Conservation (phyloP, 768 basidiomycete genomes). For the Leucocoprinus birnbaumii region DNA sequence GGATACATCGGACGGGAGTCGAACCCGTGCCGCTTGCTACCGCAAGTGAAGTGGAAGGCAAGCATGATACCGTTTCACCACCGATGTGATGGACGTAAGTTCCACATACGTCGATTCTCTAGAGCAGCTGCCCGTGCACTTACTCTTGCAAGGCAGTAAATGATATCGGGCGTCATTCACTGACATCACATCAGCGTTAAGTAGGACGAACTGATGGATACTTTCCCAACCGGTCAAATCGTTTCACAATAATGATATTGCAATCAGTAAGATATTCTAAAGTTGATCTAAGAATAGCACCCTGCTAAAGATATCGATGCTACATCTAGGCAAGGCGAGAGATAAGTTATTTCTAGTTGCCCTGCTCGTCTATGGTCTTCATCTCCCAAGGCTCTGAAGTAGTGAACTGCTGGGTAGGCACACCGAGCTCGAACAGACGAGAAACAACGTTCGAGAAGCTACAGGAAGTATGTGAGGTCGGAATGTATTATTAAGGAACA, state of each 20-base stretch:
- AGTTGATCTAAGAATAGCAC: too few relatives aligned
- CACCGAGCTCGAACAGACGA: constrained; percentile 90
- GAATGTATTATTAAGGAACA: not conserved
- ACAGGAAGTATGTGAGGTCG: constrained; percentile 7
- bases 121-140: too few relatives aligned
- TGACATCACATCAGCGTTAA: too few relatives aligned
- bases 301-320: too few relatives aligned
- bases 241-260: too few relatives aligned
- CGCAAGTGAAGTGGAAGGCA: not conserved
- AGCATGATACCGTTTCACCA: not conserved
- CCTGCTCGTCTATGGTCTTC: constrained; percentile 51
- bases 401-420: constrained; percentile 78
- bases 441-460: constrained; percentile 83
- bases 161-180: too few relatives aligned
- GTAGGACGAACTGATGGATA: too few relatives aligned
- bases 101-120: too few relatives aligned
- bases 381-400: constrained; percentile 74
- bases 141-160: too few relatives aligned
- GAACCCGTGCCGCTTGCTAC: constrained; percentile 5
- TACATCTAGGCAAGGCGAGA: not conserved
- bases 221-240: too few relatives aligned
- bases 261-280: too few relatives aligned
- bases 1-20: constrained; percentile 1
- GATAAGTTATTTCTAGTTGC: constrained; percentile 2
- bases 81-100: not conserved